phyloP scores from a whole-genome alignment of 2,329 filamentous ascomycete genomes.

The Beauveria pseudobassiana region DNA sequence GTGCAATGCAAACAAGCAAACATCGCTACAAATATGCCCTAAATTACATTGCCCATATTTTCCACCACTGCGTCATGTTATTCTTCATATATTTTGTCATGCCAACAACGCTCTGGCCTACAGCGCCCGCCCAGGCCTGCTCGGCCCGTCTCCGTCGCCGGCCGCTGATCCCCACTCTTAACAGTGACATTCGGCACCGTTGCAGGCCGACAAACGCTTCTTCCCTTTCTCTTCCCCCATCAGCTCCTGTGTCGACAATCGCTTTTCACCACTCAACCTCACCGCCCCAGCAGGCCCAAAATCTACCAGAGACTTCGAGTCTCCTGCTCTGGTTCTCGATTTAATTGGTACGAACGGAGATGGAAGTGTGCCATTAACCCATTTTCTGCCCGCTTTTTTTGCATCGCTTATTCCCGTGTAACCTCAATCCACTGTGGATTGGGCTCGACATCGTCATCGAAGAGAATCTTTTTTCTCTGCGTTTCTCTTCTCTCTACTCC shows the following conservation, averaged over 20 bases:
- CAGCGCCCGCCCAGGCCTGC: not conserved
- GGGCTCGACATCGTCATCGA: not conserved
- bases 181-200: not conserved
- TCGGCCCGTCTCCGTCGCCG: conserved; percentile 9
- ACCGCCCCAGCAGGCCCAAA: not conserved
- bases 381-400: not conserved
- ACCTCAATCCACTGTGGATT: not conserved
- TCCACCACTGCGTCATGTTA: too few relatives aligned
- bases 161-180: conserved; percentile 2
- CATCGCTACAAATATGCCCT: too few relatives aligned
- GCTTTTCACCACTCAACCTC: not conserved
- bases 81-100: not conserved
- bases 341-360: not conserved
- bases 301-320: not conserved
- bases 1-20: too few relatives aligned
- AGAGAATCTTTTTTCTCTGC: too few relatives aligned
- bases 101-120: not conserved
- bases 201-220: not conserved
- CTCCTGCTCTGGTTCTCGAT: not conserved
- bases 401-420: not conserved
- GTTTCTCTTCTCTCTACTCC: not conserved
- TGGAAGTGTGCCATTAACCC: not conserved
- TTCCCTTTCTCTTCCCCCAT: not conserved
- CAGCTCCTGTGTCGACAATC: too few relatives aligned
- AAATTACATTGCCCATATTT: too few relatives aligned